Evolutionary conservation across 129 eudicot genomes (phyloP).

Genomic region (Lactuca sativa): DNA sequence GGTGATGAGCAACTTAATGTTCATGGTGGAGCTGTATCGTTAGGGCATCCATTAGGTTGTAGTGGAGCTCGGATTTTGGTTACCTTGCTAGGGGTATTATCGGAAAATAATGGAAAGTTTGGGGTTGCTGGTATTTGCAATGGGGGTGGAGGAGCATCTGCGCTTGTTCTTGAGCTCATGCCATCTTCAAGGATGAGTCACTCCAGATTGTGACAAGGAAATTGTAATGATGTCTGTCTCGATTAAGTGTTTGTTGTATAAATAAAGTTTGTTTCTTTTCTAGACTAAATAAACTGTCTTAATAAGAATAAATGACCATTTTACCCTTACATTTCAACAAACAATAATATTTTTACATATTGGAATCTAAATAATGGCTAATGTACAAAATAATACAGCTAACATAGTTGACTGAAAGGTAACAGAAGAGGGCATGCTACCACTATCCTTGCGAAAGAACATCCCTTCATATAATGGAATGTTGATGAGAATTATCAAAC

Average conservation of each 20-base stretch:
- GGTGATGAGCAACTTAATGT: conserved; percentile 58
- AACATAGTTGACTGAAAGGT: conserved; percentile 23
- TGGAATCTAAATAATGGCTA: conserved; percentile 3
- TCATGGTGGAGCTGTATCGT: conserved; percentile 96
- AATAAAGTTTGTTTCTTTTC: background rate
- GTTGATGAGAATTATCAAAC: conserved; percentile 27
- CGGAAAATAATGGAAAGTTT: conserved; percentile 62
- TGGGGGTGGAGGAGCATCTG: conserved; percentile 99
- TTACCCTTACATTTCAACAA: background rate
- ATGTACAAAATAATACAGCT: conserved; percentile 27
- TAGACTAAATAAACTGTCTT: background rate
- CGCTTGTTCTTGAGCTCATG: conserved; percentile 89
- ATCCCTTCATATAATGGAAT: conserved; percentile 32
- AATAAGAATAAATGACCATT: no score
- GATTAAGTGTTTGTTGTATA: background rate
- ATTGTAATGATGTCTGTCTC: background rate
- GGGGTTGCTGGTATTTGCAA: conserved; percentile 97
- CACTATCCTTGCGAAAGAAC: conserved; percentile 37
- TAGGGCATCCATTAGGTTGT: conserved; percentile 98
- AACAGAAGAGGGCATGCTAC: conserved; percentile 32
- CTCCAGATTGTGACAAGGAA: conserved; percentile 45
- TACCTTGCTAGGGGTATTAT: conserved; percentile 85
- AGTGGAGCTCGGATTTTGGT: conserved; percentile 96
- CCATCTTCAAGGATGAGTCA: conserved; percentile 43
- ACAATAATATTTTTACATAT: background rate